Percentiles rank a stretch among this genome's conserved stretches.
phyloP scores from a whole-genome alignment of 2,329 filamentous ascomycete genomes.

The Cladosporium sp. region DNA sequence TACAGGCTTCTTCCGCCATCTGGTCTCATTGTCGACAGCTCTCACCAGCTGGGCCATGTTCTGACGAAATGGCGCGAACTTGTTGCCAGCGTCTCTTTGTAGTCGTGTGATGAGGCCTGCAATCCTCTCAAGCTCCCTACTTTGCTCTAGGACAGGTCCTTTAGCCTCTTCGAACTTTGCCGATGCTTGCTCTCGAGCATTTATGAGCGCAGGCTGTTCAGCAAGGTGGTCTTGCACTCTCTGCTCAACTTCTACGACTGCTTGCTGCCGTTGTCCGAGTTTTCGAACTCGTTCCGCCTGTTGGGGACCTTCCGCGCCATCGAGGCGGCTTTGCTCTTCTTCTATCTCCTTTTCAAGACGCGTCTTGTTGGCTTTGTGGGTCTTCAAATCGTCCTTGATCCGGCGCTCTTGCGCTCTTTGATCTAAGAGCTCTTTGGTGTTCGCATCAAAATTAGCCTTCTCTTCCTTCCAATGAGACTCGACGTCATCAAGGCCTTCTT shows the following conservation, averaged over 20 bases:
- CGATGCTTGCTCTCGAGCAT: conserved; percentile 29
- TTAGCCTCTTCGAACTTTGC: conserved; percentile 16
- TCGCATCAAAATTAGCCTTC: conserved; percentile 48
- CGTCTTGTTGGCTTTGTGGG: conserved; percentile 42
- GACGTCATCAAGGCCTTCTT: conserved; percentile 39
- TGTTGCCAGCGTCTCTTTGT: conserved; percentile 54
- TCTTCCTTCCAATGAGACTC: conserved; percentile 46
- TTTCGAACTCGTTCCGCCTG: conserved; percentile 59
- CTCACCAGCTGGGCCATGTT: conserved; percentile 61
- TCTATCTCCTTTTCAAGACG: conserved; percentile 44
- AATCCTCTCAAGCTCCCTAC: conserved; percentile 35
- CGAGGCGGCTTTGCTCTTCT: conserved; percentile 58
- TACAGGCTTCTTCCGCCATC: conserved; percentile 69
- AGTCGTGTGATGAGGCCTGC: conserved; percentile 52
- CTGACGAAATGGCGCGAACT: conserved; percentile 60
- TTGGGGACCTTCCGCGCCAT: conserved; percentile 61
- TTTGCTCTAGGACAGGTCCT: conserved; percentile 23
- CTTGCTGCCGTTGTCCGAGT: conserved; percentile 45
- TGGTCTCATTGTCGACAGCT: conserved; percentile 63
- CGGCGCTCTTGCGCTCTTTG: conserved; percentile 57
- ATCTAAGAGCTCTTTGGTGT: conserved; percentile 22
- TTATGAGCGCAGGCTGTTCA: conserved; percentile 32
- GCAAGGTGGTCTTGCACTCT: conserved; percentile 32
- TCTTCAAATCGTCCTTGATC: conserved; percentile 56
- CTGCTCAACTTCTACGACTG: conserved; percentile 42